A percentile compares a stretch with the other conserved stretches of the same genome.
phyloP scores from a whole-genome alignment of 306 rosid species.

The Astragalus membranaceus region DNA sequence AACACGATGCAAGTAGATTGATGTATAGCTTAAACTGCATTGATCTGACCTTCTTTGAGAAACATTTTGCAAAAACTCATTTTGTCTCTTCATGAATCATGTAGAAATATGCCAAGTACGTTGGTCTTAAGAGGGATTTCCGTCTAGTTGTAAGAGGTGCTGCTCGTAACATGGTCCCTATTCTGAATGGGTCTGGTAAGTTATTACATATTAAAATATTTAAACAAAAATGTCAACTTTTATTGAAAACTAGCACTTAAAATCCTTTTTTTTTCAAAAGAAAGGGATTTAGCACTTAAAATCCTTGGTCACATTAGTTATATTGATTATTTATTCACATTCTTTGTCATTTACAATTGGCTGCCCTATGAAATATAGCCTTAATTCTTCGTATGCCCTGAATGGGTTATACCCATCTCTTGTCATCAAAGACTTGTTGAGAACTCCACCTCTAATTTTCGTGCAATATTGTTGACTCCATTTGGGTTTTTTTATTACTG shows the following conservation, averaged over 20 bases:
- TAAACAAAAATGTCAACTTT: neutral
- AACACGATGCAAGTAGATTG: neutral
- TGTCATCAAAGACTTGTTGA: neutral
- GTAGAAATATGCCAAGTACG: constrained; percentile 90
- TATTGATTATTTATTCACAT: neutral
- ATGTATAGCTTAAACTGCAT: neutral
- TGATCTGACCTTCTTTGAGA: constrained; percentile 7
- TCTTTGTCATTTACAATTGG: neutral
- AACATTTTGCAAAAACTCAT: constrained; percentile 1
- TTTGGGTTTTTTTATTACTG: neutral
- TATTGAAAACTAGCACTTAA: constrained; percentile 9
- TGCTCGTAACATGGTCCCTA: constrained; percentile 85
- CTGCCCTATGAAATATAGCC: neutral
- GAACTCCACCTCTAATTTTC: neutral
- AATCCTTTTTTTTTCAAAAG: too few species aligned
- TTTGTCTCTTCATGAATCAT: constrained; percentile 22
- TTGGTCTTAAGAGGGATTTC: constrained; percentile 96
- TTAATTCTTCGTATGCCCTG: neutral
- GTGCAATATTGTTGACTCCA: neutral
- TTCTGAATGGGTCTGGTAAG: constrained; percentile 96
- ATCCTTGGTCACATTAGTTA: neutral
- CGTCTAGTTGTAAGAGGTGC: constrained; percentile 99
- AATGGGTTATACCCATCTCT: neutral
- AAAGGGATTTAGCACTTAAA: neutral
- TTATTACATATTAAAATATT: constrained; percentile 8